These are phyloP conservation scores for Geotrichum bryndzae DNA, from an alignment of 1,139 yeast genomes.

Conservation along the genomic window DNA sequence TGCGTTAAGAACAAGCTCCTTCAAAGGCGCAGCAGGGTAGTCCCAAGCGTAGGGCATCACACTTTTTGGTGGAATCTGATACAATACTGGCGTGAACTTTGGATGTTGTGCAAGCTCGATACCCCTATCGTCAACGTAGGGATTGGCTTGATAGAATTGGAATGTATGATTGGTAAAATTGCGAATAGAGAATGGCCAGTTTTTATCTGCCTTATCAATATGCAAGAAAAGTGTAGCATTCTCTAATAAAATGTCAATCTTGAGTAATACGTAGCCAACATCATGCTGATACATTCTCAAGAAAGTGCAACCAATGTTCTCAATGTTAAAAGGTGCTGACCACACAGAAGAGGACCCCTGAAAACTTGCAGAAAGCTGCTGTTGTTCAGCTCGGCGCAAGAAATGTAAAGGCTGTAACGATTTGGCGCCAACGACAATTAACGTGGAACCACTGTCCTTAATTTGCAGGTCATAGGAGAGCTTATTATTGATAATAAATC, in stretches of 20 bases:
- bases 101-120: constrained; percentile 38
- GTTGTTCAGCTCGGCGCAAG: constrained; percentile 43
- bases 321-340: constrained; percentile 84
- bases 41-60: constrained; percentile 99
- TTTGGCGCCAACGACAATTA: constrained; percentile 41
- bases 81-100: constrained; percentile 47
- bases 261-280: constrained; percentile 61
- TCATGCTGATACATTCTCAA: constrained; percentile 61
- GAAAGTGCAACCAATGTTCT: constrained; percentile 76
- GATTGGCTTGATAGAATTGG: constrained; percentile 79
- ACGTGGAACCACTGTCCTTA: constrained; percentile 51
- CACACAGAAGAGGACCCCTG: constrained; percentile 50
- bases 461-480: constrained; percentile 52
- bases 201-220: constrained; percentile 61
- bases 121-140: constrained; percentile 69
- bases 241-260: constrained; percentile 69
- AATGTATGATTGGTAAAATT: constrained; percentile 85
- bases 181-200: constrained; percentile 91
- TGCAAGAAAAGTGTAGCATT: constrained; percentile 76
- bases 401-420: constrained; percentile 60
- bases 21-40: constrained; percentile 82
- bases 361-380: constrained; percentile 56
- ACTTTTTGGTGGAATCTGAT: constrained; percentile 78
- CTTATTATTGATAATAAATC: constrained; percentile 68
- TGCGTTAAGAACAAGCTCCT: constrained; percentile 70